A percentile compares a stretch with the other conserved stretches of the same genome.
Evolutionary conservation across 2,329 filamentous ascomycete species (phyloP).

Genomic region (Penicillium sp.): DNA sequence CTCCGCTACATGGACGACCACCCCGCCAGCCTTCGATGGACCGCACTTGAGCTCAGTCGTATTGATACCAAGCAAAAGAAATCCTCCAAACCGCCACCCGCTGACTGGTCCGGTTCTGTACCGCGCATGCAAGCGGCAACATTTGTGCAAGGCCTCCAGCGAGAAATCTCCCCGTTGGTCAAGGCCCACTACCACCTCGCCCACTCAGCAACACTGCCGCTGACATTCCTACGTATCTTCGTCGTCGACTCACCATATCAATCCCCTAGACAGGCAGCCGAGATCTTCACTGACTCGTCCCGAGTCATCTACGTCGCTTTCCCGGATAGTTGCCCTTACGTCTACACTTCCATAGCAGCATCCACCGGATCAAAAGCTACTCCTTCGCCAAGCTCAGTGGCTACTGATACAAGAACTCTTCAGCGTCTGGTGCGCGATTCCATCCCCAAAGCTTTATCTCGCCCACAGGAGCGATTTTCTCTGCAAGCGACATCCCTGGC

Average conservation of each 20-base stretch:
- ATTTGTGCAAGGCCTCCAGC: constrained; percentile 74
- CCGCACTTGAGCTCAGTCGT: constrained; percentile 50
- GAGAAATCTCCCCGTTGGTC: constrained; percentile 71
- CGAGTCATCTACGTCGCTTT: constrained; percentile 78
- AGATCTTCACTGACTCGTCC: constrained; percentile 57
- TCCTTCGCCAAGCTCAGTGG: constrained; percentile 21
- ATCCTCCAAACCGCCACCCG: constrained; percentile 22
- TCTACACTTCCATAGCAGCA: constrained; percentile 62
- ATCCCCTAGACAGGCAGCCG: constrained; percentile 43
- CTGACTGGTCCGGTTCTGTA: constrained; percentile 42
- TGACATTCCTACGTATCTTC: constrained; percentile 75
- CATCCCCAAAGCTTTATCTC: constrained; percentile 77
- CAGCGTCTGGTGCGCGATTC: constrained; percentile 72
- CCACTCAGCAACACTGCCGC: constrained; percentile 62
- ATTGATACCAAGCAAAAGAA: constrained; percentile 21
- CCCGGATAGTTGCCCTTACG: constrained; percentile 72
- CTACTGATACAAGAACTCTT: constrained; percentile 61
- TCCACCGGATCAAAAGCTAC: constrained; percentile 42
- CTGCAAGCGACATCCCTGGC: constrained; percentile 67
- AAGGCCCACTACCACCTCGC: constrained; percentile 83
- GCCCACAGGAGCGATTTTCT: constrained; percentile 69
- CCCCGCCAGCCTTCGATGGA: constrained; percentile 53
- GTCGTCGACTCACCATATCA: constrained; percentile 80
- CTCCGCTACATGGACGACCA: constrained; percentile 56
- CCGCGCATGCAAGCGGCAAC: constrained; percentile 78